Base-by-base conservation (phyloP, 2,329 filamentous ascomycete species). In the Falciphora oryzae region DNA sequence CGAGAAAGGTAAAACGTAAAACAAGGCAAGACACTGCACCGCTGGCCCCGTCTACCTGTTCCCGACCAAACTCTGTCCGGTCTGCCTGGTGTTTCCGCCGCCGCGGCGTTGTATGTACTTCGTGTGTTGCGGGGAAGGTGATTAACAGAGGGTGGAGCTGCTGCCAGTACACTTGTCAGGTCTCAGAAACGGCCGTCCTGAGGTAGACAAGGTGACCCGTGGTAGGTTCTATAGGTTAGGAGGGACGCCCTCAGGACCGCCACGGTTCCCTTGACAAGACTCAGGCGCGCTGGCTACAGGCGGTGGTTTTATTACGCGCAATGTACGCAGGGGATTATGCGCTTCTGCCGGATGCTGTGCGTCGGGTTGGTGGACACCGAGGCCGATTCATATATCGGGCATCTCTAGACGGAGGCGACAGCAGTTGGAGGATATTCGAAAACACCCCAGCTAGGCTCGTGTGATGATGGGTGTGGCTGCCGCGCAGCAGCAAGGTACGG, bases 401-500 rank as follows among this genome's bases (percentile, higher is more conserved):
- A 53, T 53, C 38, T 44, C 16, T 6, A 25, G 22, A n/a, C 14
- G n/a, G 44, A 53, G 44, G 44, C 14, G 44, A 2, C 44, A n/a
- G 7, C 44, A 8, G 6, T 25, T 53, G 22, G 18, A n/a, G 44
- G 18, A 7, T 22, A 25, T 25, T 25, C 10, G 44, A 53, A 53
- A 53, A 22, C n/a, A 53, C 18, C 44, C 44, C 44, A n/a, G 22
- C 18, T 25, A 53, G 44, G 8, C 44, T 53, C 1, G 6, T n/a
- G 18, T 53, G 44, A 7, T 53, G 44, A 25, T 25, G 22, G n/a
- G 6, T 53, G 44, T 53, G 44, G 44, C 44, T 53, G 44, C 44
- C 22, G 31, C 59, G 44, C 22, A 57, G 61, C 27, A 62, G 61
- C 61, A 62, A 63, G 61, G 29, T 56, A 57, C 61, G 31, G 18